phyloP scores from a whole-genome alignment of 345 rosid species.

The Zanthoxylum bungeanum region DNA sequence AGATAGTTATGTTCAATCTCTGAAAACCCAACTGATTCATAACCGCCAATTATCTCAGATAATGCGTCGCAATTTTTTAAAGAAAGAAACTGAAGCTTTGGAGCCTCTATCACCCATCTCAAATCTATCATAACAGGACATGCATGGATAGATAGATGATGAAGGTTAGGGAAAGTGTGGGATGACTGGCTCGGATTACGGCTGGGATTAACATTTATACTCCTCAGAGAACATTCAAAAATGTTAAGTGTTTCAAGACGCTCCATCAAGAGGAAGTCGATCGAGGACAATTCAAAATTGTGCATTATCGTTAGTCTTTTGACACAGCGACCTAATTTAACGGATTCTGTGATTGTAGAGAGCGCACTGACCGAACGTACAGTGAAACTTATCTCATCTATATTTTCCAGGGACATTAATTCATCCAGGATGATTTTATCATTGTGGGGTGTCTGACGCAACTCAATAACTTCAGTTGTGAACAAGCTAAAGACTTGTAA shows the following conservation, averaged over 20 bases:
- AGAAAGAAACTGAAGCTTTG: not conserved
- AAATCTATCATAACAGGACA: not conserved
- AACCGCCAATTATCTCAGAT: no score
- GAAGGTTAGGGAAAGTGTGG: not conserved
- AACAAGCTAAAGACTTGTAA: constrained; percentile 12
- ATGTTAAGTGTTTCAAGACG: not conserved
- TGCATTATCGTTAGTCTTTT: not conserved
- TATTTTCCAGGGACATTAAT: not conserved
- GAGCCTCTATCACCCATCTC: not conserved
- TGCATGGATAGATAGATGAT: not conserved
- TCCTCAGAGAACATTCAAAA: not conserved
- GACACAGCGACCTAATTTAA: not conserved
- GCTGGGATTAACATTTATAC: no score
- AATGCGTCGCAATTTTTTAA: not conserved
- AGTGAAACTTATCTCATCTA: not conserved
- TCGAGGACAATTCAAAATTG: not conserved
- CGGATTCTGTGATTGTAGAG: not conserved
- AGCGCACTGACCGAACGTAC: not conserved
- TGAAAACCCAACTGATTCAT: not conserved
- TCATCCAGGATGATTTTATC: no score
- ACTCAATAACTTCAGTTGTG: not conserved
- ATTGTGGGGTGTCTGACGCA: not conserved
- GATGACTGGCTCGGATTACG: no score
- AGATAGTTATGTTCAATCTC: not conserved
- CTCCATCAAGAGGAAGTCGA: not conserved